Percentiles rank a stretch among this genome's conserved stretches.
Evolutionary conservation across 345 rosid species (phyloP).

Genomic region (Rubroshorea leprosula): DNA sequence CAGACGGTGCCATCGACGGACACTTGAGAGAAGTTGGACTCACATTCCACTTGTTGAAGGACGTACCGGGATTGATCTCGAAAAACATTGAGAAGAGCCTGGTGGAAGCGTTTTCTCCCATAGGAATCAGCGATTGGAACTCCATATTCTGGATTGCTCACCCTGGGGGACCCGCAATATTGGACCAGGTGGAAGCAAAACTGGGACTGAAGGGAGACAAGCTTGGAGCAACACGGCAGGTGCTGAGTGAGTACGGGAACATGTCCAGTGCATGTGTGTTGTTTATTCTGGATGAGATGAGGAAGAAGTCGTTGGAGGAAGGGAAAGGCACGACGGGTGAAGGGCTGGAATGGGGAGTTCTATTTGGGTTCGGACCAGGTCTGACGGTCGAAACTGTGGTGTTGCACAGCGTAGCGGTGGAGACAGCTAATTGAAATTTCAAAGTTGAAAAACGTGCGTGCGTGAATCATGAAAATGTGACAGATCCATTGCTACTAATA

Average conservation of each 20-base stretch:
- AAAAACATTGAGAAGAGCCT: slow-evolving; percentile 65
- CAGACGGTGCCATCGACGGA: slow-evolving; percentile 64
- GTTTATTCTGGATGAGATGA: slow-evolving; percentile 74
- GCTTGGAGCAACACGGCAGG: slow-evolving; percentile 52
- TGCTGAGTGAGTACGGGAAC: slow-evolving; percentile 67
- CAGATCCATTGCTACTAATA: no score
- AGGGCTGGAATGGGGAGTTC: slow-evolving; percentile 82
- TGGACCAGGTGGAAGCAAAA: slow-evolving; percentile 51
- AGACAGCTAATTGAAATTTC: slow-evolving; percentile 16
- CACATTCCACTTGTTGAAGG: slow-evolving; percentile 57
- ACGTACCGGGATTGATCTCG: slow-evolving; percentile 62
- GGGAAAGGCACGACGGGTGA: slow-evolving; percentile 65
- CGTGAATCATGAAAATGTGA: no score
- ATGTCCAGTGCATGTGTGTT: slow-evolving; percentile 82
- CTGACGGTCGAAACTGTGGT: slow-evolving; percentile 82
- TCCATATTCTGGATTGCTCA: slow-evolving; percentile 77
- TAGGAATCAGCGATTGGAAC: slow-evolving; percentile 77
- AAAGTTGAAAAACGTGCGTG: no score
- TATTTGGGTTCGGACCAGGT: slow-evolving; percentile 82
- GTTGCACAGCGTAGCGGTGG: slow-evolving; percentile 47
- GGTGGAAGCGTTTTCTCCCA: slow-evolving; percentile 54
- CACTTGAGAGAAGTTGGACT: slow-evolving; percentile 73
- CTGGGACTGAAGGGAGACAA: slow-evolving; percentile 47
- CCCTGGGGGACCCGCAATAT: slow-evolving; percentile 74
- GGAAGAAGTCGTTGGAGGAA: slow-evolving; percentile 47